phyloP scores from a whole-genome alignment of 805 yeast species.

The Candida broadrunensis region DNA sequence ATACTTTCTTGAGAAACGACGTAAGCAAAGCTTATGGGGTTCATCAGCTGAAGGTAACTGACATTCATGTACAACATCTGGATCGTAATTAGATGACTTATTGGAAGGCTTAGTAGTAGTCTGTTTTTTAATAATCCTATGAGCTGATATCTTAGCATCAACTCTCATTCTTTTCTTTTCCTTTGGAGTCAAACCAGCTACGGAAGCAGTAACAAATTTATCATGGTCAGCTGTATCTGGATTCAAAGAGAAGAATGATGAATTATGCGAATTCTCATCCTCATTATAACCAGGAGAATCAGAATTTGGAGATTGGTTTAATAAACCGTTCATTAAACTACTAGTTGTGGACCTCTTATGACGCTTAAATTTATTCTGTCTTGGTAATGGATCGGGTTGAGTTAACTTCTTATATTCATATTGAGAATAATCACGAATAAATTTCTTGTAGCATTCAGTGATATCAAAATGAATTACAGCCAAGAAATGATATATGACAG shows the following conservation, averaged over 20 bases:
- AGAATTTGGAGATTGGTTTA: constrained; percentile 1
- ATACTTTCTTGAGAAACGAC: constrained; percentile 61
- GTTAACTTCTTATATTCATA: constrained; percentile 19
- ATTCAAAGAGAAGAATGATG: constrained; percentile 11
- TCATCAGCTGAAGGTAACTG: constrained; percentile 44
- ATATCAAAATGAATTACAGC: constrained; percentile 36
- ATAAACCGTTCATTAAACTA: constrained; percentile 1
- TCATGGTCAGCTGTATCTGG: constrained; percentile 20
- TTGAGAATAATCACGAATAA: constrained; percentile 29
- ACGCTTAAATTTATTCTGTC: constrained; percentile 2
- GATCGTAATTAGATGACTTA: constrained; percentile 43
- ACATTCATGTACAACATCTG: constrained; percentile 46
- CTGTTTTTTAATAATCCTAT: constrained; percentile 25
- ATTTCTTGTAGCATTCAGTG: constrained; percentile 35
- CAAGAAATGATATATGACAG: constrained; percentile 39
- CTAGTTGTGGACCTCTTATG: neutral
- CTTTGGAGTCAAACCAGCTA: constrained; percentile 12
- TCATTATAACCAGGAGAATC: constrained; percentile 2
- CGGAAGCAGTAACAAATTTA: constrained; percentile 15
- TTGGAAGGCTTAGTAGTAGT: constrained; percentile 17
- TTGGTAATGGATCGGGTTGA: constrained; percentile 14
- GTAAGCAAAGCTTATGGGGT: constrained; percentile 36
- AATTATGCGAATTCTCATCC: constrained; percentile 3
- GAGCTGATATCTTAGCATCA: constrained; percentile 25
- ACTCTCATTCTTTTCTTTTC: constrained; percentile 17